Base-by-base conservation (phyloP, 2,329 filamentous ascomycete species). In the Blastomyces silverae region DNA sequence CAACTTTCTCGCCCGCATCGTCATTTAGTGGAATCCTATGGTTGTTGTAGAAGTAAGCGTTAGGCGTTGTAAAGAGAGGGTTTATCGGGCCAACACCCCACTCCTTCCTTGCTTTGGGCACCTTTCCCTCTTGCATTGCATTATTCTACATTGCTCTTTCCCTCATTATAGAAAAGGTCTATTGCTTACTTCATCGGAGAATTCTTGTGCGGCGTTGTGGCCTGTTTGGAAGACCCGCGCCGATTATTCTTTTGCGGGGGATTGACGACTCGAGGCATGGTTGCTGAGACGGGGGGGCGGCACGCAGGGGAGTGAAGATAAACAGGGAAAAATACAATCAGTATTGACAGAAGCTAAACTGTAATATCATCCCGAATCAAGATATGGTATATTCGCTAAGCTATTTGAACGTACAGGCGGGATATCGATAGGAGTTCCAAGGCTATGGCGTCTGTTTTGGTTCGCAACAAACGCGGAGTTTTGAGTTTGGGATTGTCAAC, bases 21-120 rank as follows among this genome's bases (percentile, higher is more conserved):
- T 99, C 94, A 80, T 97, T 97, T 68, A 99, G 85, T 46, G 94
- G 92, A 66, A 99, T 95, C 76, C 91, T 96, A 64, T 64, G 28
- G 34, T 28, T 42, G 34, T 48, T 17, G 39, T 46, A 60, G 50
- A 64, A 52, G 55, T 56, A 46, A 52, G 34, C 20, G n/a, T 65
- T 48, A 48, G 39, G 20, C 7, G 20, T 46, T 44, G 22, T 15
- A 39, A 57, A 22, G 31, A 22, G 31, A 59, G 34, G n/a, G 6
- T 20, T 56, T 42, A 42, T 39, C 34, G 28, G 31, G 28, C 50
- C 48, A 60, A 28, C 42, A 42, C n/a, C 50, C 34, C 62, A 52
- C 61, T 42, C 55, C 20, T n/a, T 44, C 42, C 28, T 37, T 58
- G 39, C 42, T 22, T 62, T 58, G 11, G 8, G 66, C 65, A 44